Base-by-base conservation (phyloP, 2,329 filamentous ascomycete species). In the Teratosphaeria zuluensis region DNA sequence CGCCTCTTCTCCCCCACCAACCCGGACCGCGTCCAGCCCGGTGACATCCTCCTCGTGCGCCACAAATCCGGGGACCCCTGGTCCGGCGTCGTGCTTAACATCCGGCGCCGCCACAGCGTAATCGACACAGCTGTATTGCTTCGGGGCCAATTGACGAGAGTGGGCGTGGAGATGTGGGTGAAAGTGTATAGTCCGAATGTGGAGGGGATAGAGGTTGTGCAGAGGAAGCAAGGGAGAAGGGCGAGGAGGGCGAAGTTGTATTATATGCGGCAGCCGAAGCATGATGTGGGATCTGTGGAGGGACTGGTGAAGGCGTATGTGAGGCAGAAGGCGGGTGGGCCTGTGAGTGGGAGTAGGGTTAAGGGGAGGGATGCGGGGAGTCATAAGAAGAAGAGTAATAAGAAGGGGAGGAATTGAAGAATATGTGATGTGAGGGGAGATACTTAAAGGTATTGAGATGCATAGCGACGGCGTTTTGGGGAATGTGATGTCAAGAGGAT, bases 141-240 rank as follows among this genome's bases (percentile, higher is more conserved):
- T 61, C 84, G 94, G 58, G 92, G 92, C 68, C 86, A 95, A 71
- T 78, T 99, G 67, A 92, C 90, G 65, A 84, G 89, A 67, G 84
- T 95, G 6, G 89, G 90, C 61, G 90, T 96, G 61, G 94, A 99
- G 82, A 94, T 96, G 90, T 96, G 90, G 86, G 91, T 89, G 76
- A 99, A 99, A 80, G 81, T 97, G 60, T 97, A 94, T 79, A 89
- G 85, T 70, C 92, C 92, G 61, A 88, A 89, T 70, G 87, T 97
- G 33, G 85, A 88, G 72, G 90, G 89, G 63, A 90, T 99, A 69
- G 92, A 99, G 77, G 87, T 99, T 67, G 89, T 97, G 74, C 90
- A 95, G 83, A 81, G 92, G 68, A 94, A 91, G 86, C 3, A 16
- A 1, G 31, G 32, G 16, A 1, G 38, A 2, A 84, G 90, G 73